These are phyloP conservation scores for Nepenthes gracilis DNA, from an alignment of 148 eudicot species.

Conservation along the genomic window DNA sequence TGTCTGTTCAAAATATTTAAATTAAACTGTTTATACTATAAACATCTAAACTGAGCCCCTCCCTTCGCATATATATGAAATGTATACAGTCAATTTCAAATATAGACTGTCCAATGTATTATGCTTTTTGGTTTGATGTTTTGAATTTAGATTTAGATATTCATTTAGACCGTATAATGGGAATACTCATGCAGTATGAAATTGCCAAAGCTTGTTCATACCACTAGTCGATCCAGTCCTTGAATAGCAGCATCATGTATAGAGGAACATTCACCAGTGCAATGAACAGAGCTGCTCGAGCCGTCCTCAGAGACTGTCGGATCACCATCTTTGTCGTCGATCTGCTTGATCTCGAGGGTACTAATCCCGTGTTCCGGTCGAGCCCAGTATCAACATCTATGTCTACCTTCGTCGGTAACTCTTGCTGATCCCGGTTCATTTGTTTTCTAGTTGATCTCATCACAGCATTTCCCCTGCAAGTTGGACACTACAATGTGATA, in stretches of 20 bases:
- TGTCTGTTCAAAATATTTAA: too few species aligned
- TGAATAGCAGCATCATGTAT: constrained; percentile 75
- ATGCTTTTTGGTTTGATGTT: too few species aligned
- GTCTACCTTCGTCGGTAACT: constrained; percentile 16
- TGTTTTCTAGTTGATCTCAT: constrained; percentile 64
- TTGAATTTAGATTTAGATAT: too few species aligned
- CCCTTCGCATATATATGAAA: too few species aligned
- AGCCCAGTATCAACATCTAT: constrained; percentile 20
- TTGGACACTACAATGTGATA: not conserved
- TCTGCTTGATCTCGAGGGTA: constrained; percentile 25
- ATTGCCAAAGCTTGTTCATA: not conserved
- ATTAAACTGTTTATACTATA: too few species aligned
- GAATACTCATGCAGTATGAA: too few species aligned
- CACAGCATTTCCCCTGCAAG: constrained; percentile 66
- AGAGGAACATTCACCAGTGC: constrained; percentile 74
- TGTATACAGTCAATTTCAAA: too few species aligned
- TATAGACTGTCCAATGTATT: too few species aligned
- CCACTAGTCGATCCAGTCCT: constrained; percentile 47
- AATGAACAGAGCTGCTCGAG: constrained; percentile 37
- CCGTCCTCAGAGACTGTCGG: constrained; percentile 36
- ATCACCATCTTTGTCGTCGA: constrained; percentile 29
- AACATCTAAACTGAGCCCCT: too few species aligned
- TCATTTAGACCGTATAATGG: too few species aligned
- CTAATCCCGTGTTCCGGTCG: not conserved
- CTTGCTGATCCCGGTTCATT: constrained; percentile 27